A percentile compares a stretch with the other conserved stretches of the same genome.
phyloP scores from a whole-genome alignment of 257 asterid species.

The Coffea canephora region DNA sequence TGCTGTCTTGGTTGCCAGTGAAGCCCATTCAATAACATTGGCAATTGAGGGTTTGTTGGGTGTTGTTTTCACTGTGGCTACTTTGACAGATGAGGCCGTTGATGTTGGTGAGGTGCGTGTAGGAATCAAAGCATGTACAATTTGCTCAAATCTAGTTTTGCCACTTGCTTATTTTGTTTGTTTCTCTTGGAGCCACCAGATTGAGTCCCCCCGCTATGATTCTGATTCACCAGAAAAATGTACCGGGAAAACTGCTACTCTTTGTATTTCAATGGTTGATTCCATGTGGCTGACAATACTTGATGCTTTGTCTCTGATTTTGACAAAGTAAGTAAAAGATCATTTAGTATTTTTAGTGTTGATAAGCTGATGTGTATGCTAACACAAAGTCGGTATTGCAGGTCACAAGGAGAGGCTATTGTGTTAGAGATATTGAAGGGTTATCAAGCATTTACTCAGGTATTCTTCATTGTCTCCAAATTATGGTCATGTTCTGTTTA shows the following conservation, averaged over 20 bases:
- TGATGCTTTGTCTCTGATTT: conserved; percentile 87
- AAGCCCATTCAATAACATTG: conserved; percentile 94
- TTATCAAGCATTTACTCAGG: conserved; percentile 99
- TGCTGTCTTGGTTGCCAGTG: conserved; percentile 96
- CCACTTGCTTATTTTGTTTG: conserved; percentile 23
- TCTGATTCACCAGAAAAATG: conserved; percentile 59
- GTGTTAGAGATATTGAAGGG: conserved; percentile 95
- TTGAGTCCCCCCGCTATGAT: conserved; percentile 88
- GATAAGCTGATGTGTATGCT: conserved; percentile 15
- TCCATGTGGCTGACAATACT: conserved; percentile 89
- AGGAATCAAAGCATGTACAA: conserved; percentile 7
- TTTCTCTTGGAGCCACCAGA: conserved; percentile 56
- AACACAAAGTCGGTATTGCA: conserved; percentile 32
- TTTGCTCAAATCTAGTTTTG: conserved; percentile 12
- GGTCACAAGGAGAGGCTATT: conserved; percentile 99
- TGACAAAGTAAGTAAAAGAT: conserved; percentile 64
- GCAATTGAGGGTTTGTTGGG: conserved; percentile 97
- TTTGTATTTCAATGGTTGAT: conserved; percentile 88
- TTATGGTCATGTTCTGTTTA: conserved; percentile 13
- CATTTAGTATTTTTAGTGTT: conserved; percentile 19
- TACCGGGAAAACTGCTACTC: conserved; percentile 68
- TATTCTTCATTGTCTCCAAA: conserved; percentile 20
- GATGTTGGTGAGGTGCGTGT: conserved; percentile 87
- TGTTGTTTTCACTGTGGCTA: conserved; percentile 92
- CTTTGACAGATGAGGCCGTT: conserved; percentile 96